Percentiles rank a stretch among this genome's conserved stretches.
Evolutionary conservation across 1,284 basidiomycete genomes (phyloP).

Genomic region (Exsudoporus floridanus): DNA sequence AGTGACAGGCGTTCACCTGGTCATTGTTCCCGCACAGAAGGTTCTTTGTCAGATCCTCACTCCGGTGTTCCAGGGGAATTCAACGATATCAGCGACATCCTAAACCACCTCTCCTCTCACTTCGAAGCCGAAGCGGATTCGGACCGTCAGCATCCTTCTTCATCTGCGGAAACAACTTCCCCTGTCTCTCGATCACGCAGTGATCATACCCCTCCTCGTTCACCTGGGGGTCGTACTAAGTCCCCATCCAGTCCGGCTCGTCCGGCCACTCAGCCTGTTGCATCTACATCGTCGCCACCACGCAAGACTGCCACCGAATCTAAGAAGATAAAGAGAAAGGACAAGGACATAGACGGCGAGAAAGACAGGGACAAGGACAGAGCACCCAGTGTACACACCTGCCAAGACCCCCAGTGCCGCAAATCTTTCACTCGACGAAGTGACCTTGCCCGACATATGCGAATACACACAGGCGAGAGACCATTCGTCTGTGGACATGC

Average conservation of each 20-base stretch:
- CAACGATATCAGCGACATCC: conserved; percentile 70
- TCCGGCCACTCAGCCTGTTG: conserved; percentile 34
- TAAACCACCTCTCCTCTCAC: conserved; percentile 66
- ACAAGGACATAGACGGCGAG: conserved; percentile 35
- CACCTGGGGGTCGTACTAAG: conserved; percentile 20
- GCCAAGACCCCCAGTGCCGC: conserved; percentile 64
- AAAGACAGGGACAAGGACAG: conserved; percentile 38
- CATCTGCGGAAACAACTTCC: conserved; percentile 28
- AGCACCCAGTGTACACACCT: conserved; percentile 43
- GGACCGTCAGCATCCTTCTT: conserved; percentile 33
- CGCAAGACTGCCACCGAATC: conserved; percentile 18
- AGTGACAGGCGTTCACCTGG: conserved; percentile 30
- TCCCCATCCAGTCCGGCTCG: conserved; percentile 36
- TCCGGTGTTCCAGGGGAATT: conserved; percentile 56
- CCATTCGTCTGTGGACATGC: conserved; percentile 71
- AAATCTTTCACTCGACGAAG: conserved; percentile 77
- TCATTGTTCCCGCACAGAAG: conserved; percentile 32
- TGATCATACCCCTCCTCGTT: conserved; percentile 23
- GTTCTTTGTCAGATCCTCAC: conserved; percentile 35
- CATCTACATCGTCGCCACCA: conserved; percentile 35
- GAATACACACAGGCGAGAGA: conserved; percentile 87
- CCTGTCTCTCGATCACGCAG: conserved; percentile 36
- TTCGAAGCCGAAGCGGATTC: conserved; percentile 58
- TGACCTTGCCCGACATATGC: conserved; percentile 75
- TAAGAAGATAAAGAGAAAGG: conserved; percentile 43